Percentiles rank a stretch among this genome's conserved stretches.
Conservation (phyloP, 768 basidiomycete genomes). For the Mrakia blollopis region DNA sequence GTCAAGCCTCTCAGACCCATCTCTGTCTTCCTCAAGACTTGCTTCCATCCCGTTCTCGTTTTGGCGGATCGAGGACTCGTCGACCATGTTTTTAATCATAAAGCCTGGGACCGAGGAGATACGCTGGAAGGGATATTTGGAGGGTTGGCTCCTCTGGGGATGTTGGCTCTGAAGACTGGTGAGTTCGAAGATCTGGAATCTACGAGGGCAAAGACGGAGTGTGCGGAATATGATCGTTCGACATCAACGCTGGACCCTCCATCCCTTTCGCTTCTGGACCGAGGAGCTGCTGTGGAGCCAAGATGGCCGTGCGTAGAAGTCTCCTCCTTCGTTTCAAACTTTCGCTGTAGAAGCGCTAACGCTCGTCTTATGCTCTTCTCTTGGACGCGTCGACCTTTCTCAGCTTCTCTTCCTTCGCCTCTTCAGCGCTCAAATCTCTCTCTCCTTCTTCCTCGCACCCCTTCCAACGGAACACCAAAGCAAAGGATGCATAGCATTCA, state of each 20-base stretch:
- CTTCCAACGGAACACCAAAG: background rate
- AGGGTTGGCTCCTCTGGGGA: conserved; percentile 13
- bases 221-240: background rate
- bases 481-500: conserved; percentile 2
- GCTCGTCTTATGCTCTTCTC: background rate
- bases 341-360: background rate
- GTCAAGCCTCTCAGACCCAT: conserved; percentile 5
- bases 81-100: background rate
- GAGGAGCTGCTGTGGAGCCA: conserved; percentile 12
- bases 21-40: background rate
- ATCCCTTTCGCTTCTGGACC: conserved; percentile 14
- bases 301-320: conserved; percentile 28
- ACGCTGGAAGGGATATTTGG: background rate
- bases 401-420: conserved; percentile 19
- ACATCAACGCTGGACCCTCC: background rate
- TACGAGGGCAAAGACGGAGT: too few relatives aligned
- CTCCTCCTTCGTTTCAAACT: background rate
- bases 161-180: conserved; percentile 18
- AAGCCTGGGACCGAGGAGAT: conserved; percentile 15
- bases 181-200: too few relatives aligned
- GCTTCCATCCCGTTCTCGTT: conserved; percentile 6
- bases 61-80: conserved; percentile 6
- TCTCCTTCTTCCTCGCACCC: conserved; percentile 14
- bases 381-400: background rate
- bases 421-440: conserved; percentile 14